A percentile compares a stretch with the other conserved stretches of the same genome.
phyloP scores from a whole-genome alignment of 192 early-diverging fungal genomes.

The Diversispora eburnea region DNA sequence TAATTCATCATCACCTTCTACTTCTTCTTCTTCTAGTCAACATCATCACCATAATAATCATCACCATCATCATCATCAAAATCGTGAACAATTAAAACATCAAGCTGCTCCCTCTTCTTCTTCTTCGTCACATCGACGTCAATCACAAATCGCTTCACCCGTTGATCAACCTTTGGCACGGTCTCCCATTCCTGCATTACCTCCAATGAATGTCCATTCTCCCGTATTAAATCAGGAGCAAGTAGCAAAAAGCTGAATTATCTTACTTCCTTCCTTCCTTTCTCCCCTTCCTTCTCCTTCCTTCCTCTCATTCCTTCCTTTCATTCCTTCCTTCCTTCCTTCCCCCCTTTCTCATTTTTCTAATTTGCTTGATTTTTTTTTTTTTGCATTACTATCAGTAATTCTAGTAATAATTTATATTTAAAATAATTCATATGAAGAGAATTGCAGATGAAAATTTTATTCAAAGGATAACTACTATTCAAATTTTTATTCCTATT shows the following conservation, averaged over 20 bases:
- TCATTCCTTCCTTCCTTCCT: too few species aligned
- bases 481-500: too few species aligned
- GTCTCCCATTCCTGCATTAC: constrained; percentile 7
- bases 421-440: too few species aligned
- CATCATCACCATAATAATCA: constrained; percentile 5
- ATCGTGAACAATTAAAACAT: constrained; percentile 29
- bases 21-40: constrained; percentile 7
- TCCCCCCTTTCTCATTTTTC: too few species aligned
- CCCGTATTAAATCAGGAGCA: constrained; percentile 22
- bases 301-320: too few species aligned
- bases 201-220: constrained; percentile 24
- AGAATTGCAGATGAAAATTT: too few species aligned
- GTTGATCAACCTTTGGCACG: background rate
- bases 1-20: background rate
- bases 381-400: too few species aligned
- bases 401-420: too few species aligned
- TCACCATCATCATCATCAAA: constrained; percentile 27
- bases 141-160: constrained; percentile 15
- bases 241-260: constrained; percentile 9
- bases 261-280: background rate
- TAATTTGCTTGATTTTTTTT: too few species aligned
- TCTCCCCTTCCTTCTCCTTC: too few species aligned
- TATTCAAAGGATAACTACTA: too few species aligned
- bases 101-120: constrained; percentile 18
- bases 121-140: background rate